phyloP scores from a whole-genome alignment of 331 rosid species.

The Pyrus hybrid region DNA sequence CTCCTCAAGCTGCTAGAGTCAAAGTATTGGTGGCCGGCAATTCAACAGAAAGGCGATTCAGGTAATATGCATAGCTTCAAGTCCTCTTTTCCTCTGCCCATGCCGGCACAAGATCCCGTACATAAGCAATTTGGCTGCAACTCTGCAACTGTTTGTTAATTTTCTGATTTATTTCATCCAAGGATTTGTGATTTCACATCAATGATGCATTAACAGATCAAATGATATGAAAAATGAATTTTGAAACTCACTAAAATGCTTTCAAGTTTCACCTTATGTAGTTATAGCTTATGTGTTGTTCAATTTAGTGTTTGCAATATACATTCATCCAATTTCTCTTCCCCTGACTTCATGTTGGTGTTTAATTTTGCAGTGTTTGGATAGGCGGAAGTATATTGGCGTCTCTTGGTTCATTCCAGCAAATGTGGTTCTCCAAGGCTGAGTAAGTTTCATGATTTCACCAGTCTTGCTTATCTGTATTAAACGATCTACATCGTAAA shows the following conservation, averaged over 20 bases:
- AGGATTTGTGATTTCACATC: background rate
- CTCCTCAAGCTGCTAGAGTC: conserved; percentile 99
- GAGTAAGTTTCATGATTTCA: conserved; percentile 48
- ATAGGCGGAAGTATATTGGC: conserved; percentile 99
- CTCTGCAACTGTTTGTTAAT: background rate
- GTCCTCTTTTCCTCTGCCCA: background rate
- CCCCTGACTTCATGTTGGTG: conserved; percentile 14
- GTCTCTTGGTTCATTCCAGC: conserved; percentile 99
- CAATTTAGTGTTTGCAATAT: background rate
- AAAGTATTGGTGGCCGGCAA: conserved; percentile 97
- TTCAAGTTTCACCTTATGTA: background rate
- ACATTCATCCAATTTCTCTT: background rate
- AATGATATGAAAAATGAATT: background rate
- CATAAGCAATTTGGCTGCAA: background rate
- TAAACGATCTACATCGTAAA: background rate
- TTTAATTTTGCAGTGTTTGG: conserved; percentile 73
- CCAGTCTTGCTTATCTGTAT: background rate
- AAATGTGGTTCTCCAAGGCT: conserved; percentile 98
- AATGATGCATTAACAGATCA: background rate
- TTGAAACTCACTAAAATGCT: background rate
- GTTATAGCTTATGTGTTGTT: background rate
- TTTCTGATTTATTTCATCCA: background rate
- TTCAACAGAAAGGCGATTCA: conserved; percentile 97
- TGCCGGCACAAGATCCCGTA: background rate
- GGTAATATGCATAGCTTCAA: conserved; percentile 28